A percentile compares a stretch with the other conserved stretches of the same genome.
These are phyloP conservation scores for Hemisphaericaspora nanyangensis DNA, from an alignment of 805 yeast species.

Conservation along the genomic window DNA sequence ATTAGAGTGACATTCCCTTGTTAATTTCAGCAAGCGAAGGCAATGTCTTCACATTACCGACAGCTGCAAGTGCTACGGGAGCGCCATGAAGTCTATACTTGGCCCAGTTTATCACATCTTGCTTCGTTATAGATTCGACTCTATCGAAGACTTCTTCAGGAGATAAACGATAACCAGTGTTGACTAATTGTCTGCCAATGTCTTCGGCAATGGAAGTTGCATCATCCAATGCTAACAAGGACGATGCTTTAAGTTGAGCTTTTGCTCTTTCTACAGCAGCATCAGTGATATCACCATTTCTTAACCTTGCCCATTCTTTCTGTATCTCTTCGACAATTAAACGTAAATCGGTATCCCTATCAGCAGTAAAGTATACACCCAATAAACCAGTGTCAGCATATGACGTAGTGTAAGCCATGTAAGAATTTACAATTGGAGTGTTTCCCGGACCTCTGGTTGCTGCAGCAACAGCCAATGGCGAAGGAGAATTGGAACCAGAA, in stretches of 20 bases:
- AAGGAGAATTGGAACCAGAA: conserved; percentile 76
- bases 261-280: conserved; percentile 93
- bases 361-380: conserved; percentile 93
- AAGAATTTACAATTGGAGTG: conserved; percentile 81
- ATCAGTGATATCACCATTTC: conserved; percentile 69
- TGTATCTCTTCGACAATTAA: conserved; percentile 70
- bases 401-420: conserved; percentile 94
- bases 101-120: conserved; percentile 86
- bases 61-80: conserved; percentile 87
- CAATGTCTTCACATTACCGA: conserved; percentile 73
- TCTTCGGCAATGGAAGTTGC: conserved; percentile 96
- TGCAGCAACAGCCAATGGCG: conserved; percentile 72
- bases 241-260: conserved; percentile 89
- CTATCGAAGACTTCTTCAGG: conserved; percentile 73
- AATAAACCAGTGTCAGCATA: conserved; percentile 97
- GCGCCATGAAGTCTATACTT: conserved; percentile 70
- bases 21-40: conserved; percentile 63
- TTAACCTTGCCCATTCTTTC: conserved; percentile 85
- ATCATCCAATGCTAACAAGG: conserved; percentile 86
- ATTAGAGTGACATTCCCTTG: conserved; percentile 26
- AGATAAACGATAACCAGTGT: conserved; percentile 76
- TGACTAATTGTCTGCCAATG: conserved; percentile 93
- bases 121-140: conserved; percentile 72
- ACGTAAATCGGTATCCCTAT: conserved; percentile 62
- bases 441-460: conserved; percentile 54